Percentiles rank a stretch among this genome's conserved stretches.
phyloP scores from a whole-genome alignment of 164 flowering plant genomes.

The Vitis rupestris region DNA sequence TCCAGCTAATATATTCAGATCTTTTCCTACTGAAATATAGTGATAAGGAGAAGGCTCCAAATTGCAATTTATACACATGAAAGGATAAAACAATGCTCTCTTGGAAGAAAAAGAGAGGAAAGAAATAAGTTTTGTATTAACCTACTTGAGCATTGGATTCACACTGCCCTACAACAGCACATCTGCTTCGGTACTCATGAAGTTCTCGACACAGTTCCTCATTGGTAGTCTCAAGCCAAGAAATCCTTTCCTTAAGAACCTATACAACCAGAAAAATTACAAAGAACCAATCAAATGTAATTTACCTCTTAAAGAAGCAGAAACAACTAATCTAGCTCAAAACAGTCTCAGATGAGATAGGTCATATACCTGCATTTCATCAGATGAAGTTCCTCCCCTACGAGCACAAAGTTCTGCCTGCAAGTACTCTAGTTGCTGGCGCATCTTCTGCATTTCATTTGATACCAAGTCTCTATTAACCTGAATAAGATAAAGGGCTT shows the following conservation, averaged over 20 bases:
- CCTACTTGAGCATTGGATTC: constrained; percentile 48
- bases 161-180: constrained; percentile 32
- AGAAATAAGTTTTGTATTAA: not conserved
- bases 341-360: not conserved
- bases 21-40: not conserved
- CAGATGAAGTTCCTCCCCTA: constrained; percentile 59
- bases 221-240: constrained; percentile 83
- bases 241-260: constrained; percentile 72
- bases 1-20: not conserved
- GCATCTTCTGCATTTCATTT: constrained; percentile 85
- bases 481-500: constrained; percentile 27
- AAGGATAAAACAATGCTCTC: not conserved
- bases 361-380: constrained; percentile 62
- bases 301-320: not conserved
- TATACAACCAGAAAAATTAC: constrained; percentile 15
- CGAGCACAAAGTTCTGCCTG: constrained; percentile 96
- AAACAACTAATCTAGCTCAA: constrained; percentile 1
- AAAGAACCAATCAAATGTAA: not conserved
- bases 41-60: not conserved
- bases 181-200: constrained; percentile 55
- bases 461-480: constrained; percentile 87
- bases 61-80: not conserved
- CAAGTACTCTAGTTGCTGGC: constrained; percentile 78
- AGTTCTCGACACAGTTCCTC: constrained; percentile 69
- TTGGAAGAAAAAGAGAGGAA: not conserved